Conservation (phyloP, 2,329 filamentous ascomycete species). For the Pseudocercospora cruenta region DNA sequence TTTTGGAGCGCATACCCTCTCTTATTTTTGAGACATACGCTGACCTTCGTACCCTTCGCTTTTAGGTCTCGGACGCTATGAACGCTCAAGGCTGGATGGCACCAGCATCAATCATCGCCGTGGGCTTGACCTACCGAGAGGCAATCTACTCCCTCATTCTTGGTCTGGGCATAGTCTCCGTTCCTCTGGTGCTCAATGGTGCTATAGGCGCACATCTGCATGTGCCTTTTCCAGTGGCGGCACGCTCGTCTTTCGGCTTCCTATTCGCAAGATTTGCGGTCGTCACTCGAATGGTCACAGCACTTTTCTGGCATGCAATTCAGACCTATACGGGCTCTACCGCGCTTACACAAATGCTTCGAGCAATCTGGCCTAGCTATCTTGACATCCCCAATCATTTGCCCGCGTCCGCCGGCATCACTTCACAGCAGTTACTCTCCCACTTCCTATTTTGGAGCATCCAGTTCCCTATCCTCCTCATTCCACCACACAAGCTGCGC, state of each 20-base stretch:
- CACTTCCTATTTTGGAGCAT: constrained; percentile 63
- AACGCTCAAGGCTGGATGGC: constrained; percentile 52
- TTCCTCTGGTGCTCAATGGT: constrained; percentile 39
- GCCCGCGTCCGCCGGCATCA: constrained; percentile 56
- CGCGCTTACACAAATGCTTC: constrained; percentile 55
- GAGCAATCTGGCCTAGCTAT: constrained; percentile 63
- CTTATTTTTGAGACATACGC: too few relatives aligned
- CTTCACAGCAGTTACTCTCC: constrained; percentile 59
- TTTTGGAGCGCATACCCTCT: too few relatives aligned
- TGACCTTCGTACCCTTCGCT: too few relatives aligned
- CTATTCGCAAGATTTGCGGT: constrained; percentile 61
- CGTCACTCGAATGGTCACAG: constrained; percentile 57
- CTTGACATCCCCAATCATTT: constrained; percentile 57
- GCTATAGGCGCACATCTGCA: constrained; percentile 57
- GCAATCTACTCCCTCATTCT: constrained; percentile 41
- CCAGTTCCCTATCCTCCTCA: constrained; percentile 58
- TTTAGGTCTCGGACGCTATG: too few relatives aligned
- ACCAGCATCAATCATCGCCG: constrained; percentile 52
- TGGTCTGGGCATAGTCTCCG: constrained; percentile 38
- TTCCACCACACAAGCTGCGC: constrained; percentile 56
- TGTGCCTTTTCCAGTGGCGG: constrained; percentile 60
- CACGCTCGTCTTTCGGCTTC: constrained; percentile 61
- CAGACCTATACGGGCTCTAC: constrained; percentile 67
- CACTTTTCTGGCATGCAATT: constrained; percentile 67
- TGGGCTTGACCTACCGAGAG: constrained; percentile 49